phyloP scores from a whole-genome alignment of 371 early-diverging fungal species.

The Mucor plumbeus region DNA sequence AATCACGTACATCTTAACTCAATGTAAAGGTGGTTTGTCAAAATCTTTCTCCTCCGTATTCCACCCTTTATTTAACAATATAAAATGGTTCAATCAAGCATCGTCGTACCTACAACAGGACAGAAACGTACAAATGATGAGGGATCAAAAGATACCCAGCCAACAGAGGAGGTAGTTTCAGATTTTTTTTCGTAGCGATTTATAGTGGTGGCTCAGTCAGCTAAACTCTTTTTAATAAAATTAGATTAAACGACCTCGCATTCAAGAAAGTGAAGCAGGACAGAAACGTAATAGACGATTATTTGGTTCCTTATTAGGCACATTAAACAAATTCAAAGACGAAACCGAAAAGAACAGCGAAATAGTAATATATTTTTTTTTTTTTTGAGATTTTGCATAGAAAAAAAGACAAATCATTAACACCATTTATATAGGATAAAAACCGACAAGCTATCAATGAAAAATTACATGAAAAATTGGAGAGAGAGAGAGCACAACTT shows the following conservation, averaged over 20 bases:
- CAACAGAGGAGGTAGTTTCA: conserved; percentile 3
- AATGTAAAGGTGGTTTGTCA: not conserved
- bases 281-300: conserved; percentile 57
- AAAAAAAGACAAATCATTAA: not conserved
- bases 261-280: conserved; percentile 36
- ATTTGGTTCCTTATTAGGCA: conserved; percentile 62
- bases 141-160: not conserved
- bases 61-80: not conserved
- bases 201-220: not conserved
- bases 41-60: not conserved
- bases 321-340: conserved; percentile 63
- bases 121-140: not conserved
- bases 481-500: conserved; percentile 51
- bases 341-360: conserved; percentile 53
- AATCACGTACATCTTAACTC: too few relatives aligned
- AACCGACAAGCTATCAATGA: conserved; percentile 57
- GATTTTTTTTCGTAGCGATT: too few relatives aligned
- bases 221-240: not conserved
- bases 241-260: conserved; percentile 40
- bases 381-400: not conserved
- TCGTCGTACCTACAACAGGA: conserved; percentile 14
- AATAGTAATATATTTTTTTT: conserved; percentile 39
- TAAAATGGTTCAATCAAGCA: conserved; percentile 28
- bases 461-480: conserved; percentile 55
- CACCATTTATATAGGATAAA: conserved; percentile 39